Conservation (phyloP, 2,329 filamentous ascomycete genomes). For the Phaeomoniella chlamydospora region DNA sequence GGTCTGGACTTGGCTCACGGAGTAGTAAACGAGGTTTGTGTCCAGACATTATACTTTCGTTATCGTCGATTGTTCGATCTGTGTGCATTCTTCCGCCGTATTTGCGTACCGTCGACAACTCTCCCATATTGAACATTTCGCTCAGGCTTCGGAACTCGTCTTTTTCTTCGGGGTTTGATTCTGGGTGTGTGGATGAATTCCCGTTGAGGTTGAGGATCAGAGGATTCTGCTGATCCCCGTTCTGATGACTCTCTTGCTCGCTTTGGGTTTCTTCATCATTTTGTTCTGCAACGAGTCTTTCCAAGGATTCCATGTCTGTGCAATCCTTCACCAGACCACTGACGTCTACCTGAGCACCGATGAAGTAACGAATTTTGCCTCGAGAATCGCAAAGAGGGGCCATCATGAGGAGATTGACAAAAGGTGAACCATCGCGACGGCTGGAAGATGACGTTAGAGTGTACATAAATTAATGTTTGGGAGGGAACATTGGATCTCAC, state of each 20-base stretch:
- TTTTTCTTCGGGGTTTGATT: constrained; percentile 21
- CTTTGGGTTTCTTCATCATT: constrained; percentile 14
- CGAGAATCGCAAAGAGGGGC: constrained; percentile 55
- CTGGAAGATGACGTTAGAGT: constrained; percentile 19
- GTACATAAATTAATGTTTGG: too few species aligned
- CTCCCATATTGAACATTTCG: constrained; percentile 55
- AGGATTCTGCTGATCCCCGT: constrained; percentile 18
- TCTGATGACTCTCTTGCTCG: constrained; percentile 14
- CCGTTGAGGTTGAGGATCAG: too few species aligned
- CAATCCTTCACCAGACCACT: constrained; percentile 54
- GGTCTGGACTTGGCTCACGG: constrained; percentile 26
- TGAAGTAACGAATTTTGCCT: constrained; percentile 52
- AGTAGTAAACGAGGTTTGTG: constrained; percentile 31
- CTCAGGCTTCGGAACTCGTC: constrained; percentile 52
- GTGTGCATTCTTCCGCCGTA: constrained; percentile 51
- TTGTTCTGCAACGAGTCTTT: constrained; percentile 26
- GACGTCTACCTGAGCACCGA: constrained; percentile 60
- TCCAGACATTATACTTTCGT: constrained; percentile 12
- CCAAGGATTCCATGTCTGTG: constrained; percentile 49
- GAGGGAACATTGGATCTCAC: constrained; percentile 28
- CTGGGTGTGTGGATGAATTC: too few species aligned
- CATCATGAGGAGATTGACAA: constrained; percentile 66
- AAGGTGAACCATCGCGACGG: constrained; percentile 60
- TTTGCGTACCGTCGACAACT: constrained; percentile 49
- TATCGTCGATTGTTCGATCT: constrained; percentile 30